A percentile compares a stretch with the other conserved stretches of the same genome.
phyloP scores from a whole-genome alignment of 2,329 filamentous ascomycete genomes.

The Aspergillus sp. region DNA sequence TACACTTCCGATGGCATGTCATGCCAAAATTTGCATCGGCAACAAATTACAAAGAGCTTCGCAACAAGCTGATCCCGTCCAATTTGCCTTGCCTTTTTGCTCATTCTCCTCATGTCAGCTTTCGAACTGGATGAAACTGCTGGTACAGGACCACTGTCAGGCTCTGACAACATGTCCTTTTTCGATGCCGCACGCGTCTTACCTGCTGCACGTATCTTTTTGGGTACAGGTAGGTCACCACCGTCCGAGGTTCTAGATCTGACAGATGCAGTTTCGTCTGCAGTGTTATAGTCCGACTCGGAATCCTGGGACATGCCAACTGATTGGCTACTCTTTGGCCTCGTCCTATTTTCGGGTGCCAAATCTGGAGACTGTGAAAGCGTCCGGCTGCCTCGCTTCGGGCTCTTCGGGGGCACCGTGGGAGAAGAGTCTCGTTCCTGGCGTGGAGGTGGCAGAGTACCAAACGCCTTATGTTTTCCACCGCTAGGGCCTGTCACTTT shows the following conservation, averaged over 20 bases:
- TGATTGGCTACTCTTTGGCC: conserved; percentile 14
- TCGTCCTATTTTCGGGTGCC: neutral
- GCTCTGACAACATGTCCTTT: neutral
- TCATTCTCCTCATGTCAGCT: conserved; percentile 9
- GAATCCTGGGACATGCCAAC: conserved; percentile 19
- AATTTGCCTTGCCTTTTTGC: conserved; percentile 14
- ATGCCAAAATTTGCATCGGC: conserved; percentile 45
- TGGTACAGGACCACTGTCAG: neutral
- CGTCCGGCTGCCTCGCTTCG: neutral
- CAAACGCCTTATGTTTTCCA: neutral
- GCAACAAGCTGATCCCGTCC: conserved; percentile 26
- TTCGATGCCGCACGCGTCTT: neutral
- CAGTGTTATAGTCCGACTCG: conserved; percentile 32
- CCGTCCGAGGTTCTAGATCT: neutral
- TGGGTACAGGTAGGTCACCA: neutral
- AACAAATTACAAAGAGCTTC: conserved; percentile 46
- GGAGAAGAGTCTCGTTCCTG: neutral
- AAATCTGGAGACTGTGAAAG: neutral
- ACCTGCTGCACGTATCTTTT: neutral
- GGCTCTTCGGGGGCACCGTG: neutral
- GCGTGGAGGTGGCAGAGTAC: neutral
- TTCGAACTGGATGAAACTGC: neutral
- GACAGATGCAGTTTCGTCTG: conserved; percentile 25
- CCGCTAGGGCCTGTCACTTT: neutral
- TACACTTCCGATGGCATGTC: conserved; percentile 42